Conservation (phyloP, 192 early-diverging fungal species). For the Umbelopsis sp. region DNA sequence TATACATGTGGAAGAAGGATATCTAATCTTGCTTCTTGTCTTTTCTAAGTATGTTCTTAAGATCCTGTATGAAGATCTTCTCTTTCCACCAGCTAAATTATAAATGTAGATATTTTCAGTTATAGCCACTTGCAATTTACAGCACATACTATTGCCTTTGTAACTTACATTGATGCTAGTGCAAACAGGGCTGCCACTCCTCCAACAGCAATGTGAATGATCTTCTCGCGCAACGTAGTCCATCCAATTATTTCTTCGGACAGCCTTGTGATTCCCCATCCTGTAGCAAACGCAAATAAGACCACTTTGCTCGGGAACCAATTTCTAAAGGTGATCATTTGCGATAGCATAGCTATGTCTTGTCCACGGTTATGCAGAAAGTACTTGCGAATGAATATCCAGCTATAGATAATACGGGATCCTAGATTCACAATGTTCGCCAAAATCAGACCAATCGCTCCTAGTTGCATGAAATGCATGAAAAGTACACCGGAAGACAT, state of each 20-base stretch:
- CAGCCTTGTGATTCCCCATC: constrained; percentile 53
- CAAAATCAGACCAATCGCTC: constrained; percentile 77
- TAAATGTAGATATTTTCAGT: background rate
- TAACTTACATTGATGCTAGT: constrained; percentile 24
- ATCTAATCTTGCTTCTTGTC: constrained; percentile 18
- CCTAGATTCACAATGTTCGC: constrained; percentile 87
- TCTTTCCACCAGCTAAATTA: constrained; percentile 27
- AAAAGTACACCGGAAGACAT: constrained; percentile 59
- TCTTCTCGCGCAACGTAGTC: constrained; percentile 48
- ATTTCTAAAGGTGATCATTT: constrained; percentile 29
- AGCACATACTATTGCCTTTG: background rate
- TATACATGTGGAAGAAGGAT: constrained; percentile 3
- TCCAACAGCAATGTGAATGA: constrained; percentile 60
- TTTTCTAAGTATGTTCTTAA: constrained; percentile 16
- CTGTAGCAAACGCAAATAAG: constrained; percentile 44
- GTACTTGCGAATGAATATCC: constrained; percentile 61
- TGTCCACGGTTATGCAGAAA: constrained; percentile 43
- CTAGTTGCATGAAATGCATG: constrained; percentile 60
- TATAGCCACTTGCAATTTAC: background rate
- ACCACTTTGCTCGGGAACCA: constrained; percentile 49
- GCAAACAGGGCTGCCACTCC: constrained; percentile 36
- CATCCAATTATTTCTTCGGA: constrained; percentile 62
- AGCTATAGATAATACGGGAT: constrained; percentile 76
- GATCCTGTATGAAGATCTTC: constrained; percentile 19
- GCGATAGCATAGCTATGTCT: background rate